Base-by-base conservation (phyloP, 495 filamentous ascomycete species). In the Annulohypoxylon moriforme region DNA sequence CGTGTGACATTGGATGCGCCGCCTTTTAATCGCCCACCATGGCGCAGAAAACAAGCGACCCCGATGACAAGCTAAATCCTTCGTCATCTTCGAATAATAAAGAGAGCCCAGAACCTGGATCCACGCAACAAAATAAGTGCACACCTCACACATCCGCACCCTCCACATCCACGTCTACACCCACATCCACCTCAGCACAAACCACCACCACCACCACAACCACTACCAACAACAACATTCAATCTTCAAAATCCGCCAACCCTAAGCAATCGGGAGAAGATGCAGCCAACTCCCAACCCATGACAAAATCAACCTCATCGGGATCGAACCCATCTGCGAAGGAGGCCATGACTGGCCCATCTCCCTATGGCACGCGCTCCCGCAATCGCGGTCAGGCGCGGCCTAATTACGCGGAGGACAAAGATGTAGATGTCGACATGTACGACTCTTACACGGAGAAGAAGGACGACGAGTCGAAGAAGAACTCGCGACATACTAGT, bases 391-490 rank as follows among this genome's bases (percentile, higher is more conserved):
- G 92, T 67, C 85, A 84, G 62, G 85, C 92, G 70, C 92, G 96
- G 68, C 89, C 90, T 52, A 99, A 99, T 79, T 99, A 99, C 80
- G 96, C 96, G 31, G 96, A 99, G 81, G 96, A 99, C 81, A 92
- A 91, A 76, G 96, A 98, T 74, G 82, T 93, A 70, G 96, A 98
- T 68, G 88, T 93, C 81, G 96, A 99, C 40, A 86, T 92, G 73
- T 84, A 81, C 71, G 84, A 86, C 62, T 60, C 68, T 31, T 77
- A 89, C 88, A 69, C 81, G 76, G 80, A 85, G 69, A 72, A 82
- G 27, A 80, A 82, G 46, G 79, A 84, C 1, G 78, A 78, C n/a
- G 79, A 81, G 24, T 63, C 81, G 60, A 89, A 86, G 78, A 84
- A 85, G 33, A 74, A 74, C 24, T 83, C 84, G 71, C 82, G 83